phyloP scores from a whole-genome alignment of 805 yeast genomes.

The Schwanniomyces occidentalis region DNA sequence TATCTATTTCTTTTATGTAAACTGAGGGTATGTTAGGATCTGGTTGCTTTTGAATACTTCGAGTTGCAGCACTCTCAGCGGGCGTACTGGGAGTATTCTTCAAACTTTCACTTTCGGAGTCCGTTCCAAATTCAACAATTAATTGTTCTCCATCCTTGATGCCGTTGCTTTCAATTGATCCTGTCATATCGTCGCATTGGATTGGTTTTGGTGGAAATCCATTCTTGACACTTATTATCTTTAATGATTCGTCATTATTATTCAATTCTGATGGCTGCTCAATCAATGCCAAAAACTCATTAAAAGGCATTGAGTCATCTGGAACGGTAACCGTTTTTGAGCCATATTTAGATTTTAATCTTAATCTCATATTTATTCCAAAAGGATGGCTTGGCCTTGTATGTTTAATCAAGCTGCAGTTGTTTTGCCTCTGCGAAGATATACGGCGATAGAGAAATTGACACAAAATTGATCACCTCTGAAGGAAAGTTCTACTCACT shows the following conservation, averaged over 20 bases:
- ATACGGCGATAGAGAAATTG: too few relatives aligned
- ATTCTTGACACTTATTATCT: constrained; percentile 31
- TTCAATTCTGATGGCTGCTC: constrained; percentile 1
- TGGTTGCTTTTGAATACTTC: constrained; percentile 4
- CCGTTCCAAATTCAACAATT: constrained; percentile 28
- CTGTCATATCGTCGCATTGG: constrained; percentile 21
- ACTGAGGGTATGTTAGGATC: constrained; percentile 26
- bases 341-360: constrained; percentile 13
- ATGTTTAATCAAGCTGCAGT: too few relatives aligned
- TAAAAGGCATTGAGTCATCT: constrained; percentile 5
- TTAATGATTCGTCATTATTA: not conserved
- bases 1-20: constrained; percentile 18
- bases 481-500: too few relatives aligned
- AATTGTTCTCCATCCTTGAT: constrained; percentile 62
- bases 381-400: too few relatives aligned
- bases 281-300: constrained; percentile 9
- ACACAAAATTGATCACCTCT: too few relatives aligned
- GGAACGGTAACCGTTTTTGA: constrained; percentile 7
- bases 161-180: constrained; percentile 41
- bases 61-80: constrained; percentile 5
- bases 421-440: too few relatives aligned
- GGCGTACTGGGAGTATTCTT: too few relatives aligned
- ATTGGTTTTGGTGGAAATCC: constrained; percentile 66
- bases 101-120: too few relatives aligned
- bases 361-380: constrained; percentile 12